A percentile compares a stretch with the other conserved stretches of the same genome.
These are phyloP conservation scores for Zea luxurians DNA, from an alignment of 176 grass and related monocot species.

Conservation along the genomic window DNA sequence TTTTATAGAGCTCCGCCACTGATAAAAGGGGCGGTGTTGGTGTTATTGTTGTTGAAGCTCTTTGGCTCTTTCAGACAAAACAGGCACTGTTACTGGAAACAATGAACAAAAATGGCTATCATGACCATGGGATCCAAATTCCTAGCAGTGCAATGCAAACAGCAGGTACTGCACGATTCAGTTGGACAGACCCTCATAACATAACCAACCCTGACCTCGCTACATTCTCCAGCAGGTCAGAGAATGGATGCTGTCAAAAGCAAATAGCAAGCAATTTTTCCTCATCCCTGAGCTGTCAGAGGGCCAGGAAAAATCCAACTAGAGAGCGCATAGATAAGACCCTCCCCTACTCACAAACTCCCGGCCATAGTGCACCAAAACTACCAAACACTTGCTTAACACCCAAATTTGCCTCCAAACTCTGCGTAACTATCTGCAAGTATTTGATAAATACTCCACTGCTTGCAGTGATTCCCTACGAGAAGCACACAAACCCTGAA, in stretches of 20 bases:
- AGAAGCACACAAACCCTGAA: background rate
- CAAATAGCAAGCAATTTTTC: background rate
- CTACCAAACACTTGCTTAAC: background rate
- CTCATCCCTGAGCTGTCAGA: background rate
- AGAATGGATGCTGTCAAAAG: background rate
- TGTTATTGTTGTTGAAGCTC: no score
- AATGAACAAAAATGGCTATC: background rate
- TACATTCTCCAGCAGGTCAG: background rate
- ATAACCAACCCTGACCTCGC: slow-evolving; percentile 2
- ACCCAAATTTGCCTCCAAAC: background rate
- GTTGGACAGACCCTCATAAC: background rate
- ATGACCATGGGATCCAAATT: background rate
- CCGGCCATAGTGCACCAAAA: background rate
- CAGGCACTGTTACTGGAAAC: background rate
- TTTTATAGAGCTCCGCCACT: no score
- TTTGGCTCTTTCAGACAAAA: background rate
- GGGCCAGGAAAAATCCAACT: background rate
- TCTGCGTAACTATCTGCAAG: background rate
- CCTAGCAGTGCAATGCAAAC: background rate
- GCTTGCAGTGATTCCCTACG: background rate
- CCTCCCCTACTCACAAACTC: background rate
- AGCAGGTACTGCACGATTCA: background rate
- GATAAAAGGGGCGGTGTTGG: no score
- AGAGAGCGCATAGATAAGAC: background rate
- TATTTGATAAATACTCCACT: background rate